Evolutionary conservation across 164 flowering plant species (phyloP).

Genomic region (Kalanchoe fedtschenkoi): DNA sequence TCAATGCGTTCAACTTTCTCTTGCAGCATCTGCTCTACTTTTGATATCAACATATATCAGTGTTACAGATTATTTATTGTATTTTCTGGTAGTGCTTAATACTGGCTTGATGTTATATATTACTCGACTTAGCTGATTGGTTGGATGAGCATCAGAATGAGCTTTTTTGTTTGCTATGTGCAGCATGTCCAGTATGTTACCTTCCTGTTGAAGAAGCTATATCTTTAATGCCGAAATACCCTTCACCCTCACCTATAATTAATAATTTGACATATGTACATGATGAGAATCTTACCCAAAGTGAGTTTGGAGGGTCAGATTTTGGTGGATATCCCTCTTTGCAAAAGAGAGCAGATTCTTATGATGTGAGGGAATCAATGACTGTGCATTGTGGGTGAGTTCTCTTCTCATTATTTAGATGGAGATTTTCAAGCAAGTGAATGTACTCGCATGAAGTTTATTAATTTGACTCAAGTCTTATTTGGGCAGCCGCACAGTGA

Average conservation of each 20-base stretch:
- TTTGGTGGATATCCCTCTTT: slow-evolving; percentile 98
- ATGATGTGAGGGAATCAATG: slow-evolving; percentile 80
- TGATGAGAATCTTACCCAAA: slow-evolving; percentile 33
- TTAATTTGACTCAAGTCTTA: background rate
- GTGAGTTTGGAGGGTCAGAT: slow-evolving; percentile 69
- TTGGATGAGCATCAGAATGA: slow-evolving; percentile 9
- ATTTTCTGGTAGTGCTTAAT: background rate
- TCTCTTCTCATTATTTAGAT: slow-evolving; percentile 4
- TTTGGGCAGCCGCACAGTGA: background rate
- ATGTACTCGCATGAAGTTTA: background rate
- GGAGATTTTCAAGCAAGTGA: background rate
- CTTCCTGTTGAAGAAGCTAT: slow-evolving; percentile 59
- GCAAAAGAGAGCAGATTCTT: slow-evolving; percentile 68
- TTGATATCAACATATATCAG: background rate
- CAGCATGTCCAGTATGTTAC: slow-evolving; percentile 81
- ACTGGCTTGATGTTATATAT: background rate
- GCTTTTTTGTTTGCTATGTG: slow-evolving; percentile 7
- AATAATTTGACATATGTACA: slow-evolving; percentile 34
- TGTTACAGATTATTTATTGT: background rate
- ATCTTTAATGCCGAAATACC: slow-evolving; percentile 48
- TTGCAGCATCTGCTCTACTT: background rate
- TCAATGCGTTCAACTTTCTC: background rate
- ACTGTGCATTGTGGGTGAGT: slow-evolving; percentile 93
- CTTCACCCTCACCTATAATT: slow-evolving; percentile 51
- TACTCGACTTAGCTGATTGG: background rate